phyloP scores from a whole-genome alignment of 2,329 filamentous ascomycete species.

The Xylariales sp. region DNA sequence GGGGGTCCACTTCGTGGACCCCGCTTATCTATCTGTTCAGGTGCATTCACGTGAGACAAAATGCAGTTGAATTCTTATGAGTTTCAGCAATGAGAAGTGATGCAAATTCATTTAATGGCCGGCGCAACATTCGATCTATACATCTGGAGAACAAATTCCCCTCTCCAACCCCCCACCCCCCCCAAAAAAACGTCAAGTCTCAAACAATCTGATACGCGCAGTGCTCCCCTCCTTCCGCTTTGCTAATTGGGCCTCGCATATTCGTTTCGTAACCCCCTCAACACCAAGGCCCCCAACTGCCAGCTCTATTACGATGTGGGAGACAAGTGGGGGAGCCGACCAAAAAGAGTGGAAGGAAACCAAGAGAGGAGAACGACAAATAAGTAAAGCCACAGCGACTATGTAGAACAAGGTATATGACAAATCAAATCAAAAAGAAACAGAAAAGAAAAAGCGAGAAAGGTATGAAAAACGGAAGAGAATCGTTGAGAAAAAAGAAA shows the following conservation, averaged over 20 bases:
- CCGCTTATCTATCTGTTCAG: too few relatives aligned
- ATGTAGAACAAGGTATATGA: conserved; percentile 73
- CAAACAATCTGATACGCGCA: conserved; percentile 48
- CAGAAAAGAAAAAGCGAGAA: conserved; percentile 40
- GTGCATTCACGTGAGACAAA: background rate
- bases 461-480: conserved; percentile 24
- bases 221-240: conserved; percentile 35
- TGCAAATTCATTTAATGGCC: conserved; percentile 39
- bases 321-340: conserved; percentile 27
- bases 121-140: conserved; percentile 46
- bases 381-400: conserved; percentile 42
- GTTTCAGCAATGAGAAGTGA: conserved; percentile 39
- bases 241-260: conserved; percentile 21
- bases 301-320: conserved; percentile 43
- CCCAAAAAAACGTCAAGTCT: conserved; percentile 35
- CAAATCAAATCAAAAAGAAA: conserved; percentile 43
- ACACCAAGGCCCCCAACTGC: conserved; percentile 38
- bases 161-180: background rate
- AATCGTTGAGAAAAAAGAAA: conserved; percentile 23
- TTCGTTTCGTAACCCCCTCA: conserved; percentile 37
- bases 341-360: conserved; percentile 22
- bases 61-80: background rate
- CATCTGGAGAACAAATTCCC: conserved; percentile 44
- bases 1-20: too few relatives aligned
- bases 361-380: conserved; percentile 38